Percentiles rank a stretch among this genome's conserved stretches.
These are phyloP conservation scores for Saraca asoca DNA, from an alignment of 331 rosid genomes.

Conservation along the genomic window DNA sequence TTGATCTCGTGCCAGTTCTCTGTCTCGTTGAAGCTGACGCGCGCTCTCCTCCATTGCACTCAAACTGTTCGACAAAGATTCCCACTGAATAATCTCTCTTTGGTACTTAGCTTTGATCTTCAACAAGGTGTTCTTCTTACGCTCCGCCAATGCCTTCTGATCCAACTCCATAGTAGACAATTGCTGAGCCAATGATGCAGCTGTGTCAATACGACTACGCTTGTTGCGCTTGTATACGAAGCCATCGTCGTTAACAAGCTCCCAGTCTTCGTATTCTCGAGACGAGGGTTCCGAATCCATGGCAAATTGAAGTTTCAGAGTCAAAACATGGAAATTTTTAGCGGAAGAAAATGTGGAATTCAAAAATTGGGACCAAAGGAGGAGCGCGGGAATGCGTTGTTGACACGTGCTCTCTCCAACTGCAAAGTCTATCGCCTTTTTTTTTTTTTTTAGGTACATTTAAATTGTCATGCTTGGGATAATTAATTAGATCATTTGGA, in stretches of 20 bases:
- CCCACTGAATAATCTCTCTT: conserved; percentile 78
- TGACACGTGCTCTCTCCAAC: too few relatives aligned
- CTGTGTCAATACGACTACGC: conserved; percentile 50
- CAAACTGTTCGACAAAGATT: conserved; percentile 61
- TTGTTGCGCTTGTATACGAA: conserved; percentile 79
- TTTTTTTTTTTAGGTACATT: too few relatives aligned
- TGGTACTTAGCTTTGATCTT: conserved; percentile 63
- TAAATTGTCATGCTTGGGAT: too few relatives aligned
- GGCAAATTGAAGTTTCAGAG: not conserved
- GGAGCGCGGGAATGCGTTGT: too few relatives aligned
- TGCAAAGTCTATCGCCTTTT: too few relatives aligned
- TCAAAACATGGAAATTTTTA: not conserved
- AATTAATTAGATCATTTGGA: too few relatives aligned
- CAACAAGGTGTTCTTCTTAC: conserved; percentile 60
- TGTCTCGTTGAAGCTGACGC: conserved; percentile 17
- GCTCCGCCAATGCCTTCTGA: conserved; percentile 39
- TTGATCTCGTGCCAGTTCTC: conserved; percentile 21
- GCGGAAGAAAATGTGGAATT: not conserved
- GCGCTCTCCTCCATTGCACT: conserved; percentile 51
- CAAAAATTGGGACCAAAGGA: conserved; percentile 9
- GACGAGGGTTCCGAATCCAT: conserved; percentile 51
- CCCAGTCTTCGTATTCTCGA: conserved; percentile 63
- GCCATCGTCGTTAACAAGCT: conserved; percentile 75
- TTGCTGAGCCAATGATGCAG: conserved; percentile 5
- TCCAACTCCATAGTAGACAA: conserved; percentile 25